Evolutionary conservation across 2,329 filamentous ascomycete genomes (phyloP), one percentile per base, ranked within the genome.

Genomic region (Didymella exigua): DNA sequence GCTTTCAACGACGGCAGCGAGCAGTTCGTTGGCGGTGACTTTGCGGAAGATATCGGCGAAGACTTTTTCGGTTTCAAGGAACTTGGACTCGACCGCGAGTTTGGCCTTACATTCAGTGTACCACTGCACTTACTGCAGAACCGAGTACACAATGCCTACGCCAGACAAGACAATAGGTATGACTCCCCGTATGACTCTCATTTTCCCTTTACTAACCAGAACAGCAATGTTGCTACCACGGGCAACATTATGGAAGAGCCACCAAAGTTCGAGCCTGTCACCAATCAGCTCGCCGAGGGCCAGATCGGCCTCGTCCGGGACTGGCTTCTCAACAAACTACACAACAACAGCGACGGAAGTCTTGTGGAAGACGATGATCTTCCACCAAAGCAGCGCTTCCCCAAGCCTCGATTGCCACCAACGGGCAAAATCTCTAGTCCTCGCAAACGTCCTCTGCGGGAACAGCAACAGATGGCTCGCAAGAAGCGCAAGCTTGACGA

Each of bases 11-110:
- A 99, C 67, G 93, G 93, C 61, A 96, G 92, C 75, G 95, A 99
- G 61, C 95, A 98, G 72, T 99, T 98, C 66, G 88, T 97, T 42
- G 91, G 90, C 40, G 95, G 95, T 58, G 95, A 99, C 75, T 99
- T 99, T 73, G 95, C 95, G 0, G 95, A 97, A 73, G 95, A 99
- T 66, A 89, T 99, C 11, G 93, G 93, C 58, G 95, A 99, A 79
- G 95, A 99, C 77, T 99, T 97, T 84, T 99, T 99, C 70, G 95
- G 95, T 24, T 98, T 99, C 84, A 93, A 92, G 72, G 93, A 96
- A 56, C 85, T 99, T 40, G 95, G 95, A 37, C 83, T 99, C 54
- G 92, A 96, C 68, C 89, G 87, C 65, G 95, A 99, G 72, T 89
- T 98, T 71, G 93, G 93, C 16, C 88, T 93, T 27, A 89, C 89